Conservation (phyloP, 108 stramenopile genomes). For the Parmales sp. region DNA sequence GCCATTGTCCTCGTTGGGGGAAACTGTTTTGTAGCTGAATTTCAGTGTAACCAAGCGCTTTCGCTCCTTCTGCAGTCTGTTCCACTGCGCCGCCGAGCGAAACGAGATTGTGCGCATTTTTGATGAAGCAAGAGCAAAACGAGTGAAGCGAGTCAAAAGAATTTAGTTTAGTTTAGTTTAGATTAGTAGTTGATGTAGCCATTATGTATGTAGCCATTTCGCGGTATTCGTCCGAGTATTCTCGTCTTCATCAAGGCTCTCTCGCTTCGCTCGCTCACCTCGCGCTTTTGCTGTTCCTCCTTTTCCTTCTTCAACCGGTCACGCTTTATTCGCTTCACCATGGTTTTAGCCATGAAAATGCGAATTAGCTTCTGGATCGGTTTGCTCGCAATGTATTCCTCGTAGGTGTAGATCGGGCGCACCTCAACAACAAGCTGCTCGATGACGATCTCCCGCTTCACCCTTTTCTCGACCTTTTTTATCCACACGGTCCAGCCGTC, state of each 20-base stretch:
- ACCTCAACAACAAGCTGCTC: not conserved
- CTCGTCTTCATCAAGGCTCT: too few relatives aligned
- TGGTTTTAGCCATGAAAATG: not conserved
- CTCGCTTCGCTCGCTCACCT: too few relatives aligned
- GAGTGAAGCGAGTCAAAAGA: too few relatives aligned
- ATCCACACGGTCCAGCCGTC: not conserved
- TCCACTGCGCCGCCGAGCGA: conserved; percentile 1
- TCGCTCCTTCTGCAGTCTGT: not conserved
- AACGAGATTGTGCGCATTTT: too few relatives aligned
- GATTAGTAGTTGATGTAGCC: too few relatives aligned
- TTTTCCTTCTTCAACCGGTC: not conserved
- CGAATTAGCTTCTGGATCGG: not conserved
- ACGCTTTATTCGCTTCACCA: conserved; percentile 8
- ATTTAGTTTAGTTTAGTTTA: too few relatives aligned
- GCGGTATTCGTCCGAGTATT: too few relatives aligned
- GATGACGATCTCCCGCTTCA: not conserved
- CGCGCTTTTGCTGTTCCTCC: conserved; percentile 2
- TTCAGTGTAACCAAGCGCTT: not conserved
- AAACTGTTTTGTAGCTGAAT: not conserved
- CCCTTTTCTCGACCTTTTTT: not conserved
- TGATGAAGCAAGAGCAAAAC: too few relatives aligned
- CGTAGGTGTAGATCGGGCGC: not conserved
- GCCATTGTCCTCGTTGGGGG: not conserved
- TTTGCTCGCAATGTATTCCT: not conserved
- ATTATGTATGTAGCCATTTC: too few relatives aligned